Evolutionary conservation across 2,329 filamentous ascomycete genomes (phyloP).

Genomic region (Xylaria polymorpha): DNA sequence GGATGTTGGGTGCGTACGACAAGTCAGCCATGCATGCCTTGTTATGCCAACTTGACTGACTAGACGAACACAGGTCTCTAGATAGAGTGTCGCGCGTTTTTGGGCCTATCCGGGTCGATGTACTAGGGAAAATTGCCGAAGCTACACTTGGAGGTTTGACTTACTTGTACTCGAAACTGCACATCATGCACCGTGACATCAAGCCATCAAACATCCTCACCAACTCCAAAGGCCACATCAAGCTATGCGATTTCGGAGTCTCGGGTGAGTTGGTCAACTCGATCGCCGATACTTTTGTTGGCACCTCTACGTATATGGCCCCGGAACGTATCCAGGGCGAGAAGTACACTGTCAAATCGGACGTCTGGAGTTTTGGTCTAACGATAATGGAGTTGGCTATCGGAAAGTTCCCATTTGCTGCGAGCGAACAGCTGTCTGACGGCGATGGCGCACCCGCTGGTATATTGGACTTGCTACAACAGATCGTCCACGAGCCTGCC

Average conservation of each 20-base stretch:
- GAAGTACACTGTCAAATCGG: slow-evolving; percentile 96
- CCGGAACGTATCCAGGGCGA: slow-evolving; percentile 97
- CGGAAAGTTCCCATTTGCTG: slow-evolving; percentile 93
- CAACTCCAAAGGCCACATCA: slow-evolving; percentile 94
- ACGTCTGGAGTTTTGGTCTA: slow-evolving; percentile 98
- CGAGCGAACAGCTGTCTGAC: slow-evolving; percentile 76
- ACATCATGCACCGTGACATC: slow-evolving; percentile 99
- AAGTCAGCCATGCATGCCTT: slow-evolving; percentile 9
- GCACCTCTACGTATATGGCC: slow-evolving; percentile 99
- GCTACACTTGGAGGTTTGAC: slow-evolving; percentile 92
- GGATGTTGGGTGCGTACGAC: slow-evolving; percentile 88
- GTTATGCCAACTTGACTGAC: slow-evolving; percentile 43
- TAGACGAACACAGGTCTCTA: slow-evolving; percentile 72
- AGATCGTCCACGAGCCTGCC: slow-evolving; percentile 96
- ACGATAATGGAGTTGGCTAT: slow-evolving; percentile 97
- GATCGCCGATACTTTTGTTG: slow-evolving; percentile 97
- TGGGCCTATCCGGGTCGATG: slow-evolving; percentile 93
- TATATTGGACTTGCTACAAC: slow-evolving; percentile 94
- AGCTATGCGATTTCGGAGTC: slow-evolving; percentile 98
- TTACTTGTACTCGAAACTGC: slow-evolving; percentile 93
- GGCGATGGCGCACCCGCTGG: slow-evolving; percentile 87
- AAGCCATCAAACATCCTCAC: slow-evolving; percentile 98
- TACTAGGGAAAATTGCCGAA: slow-evolving; percentile 97
- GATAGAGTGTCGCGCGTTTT: slow-evolving; percentile 95
- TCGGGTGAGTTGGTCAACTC: slow-evolving; percentile 98